Conservation (phyloP, 768 basidiomycete genomes). For the Daedalea quercina region DNA sequence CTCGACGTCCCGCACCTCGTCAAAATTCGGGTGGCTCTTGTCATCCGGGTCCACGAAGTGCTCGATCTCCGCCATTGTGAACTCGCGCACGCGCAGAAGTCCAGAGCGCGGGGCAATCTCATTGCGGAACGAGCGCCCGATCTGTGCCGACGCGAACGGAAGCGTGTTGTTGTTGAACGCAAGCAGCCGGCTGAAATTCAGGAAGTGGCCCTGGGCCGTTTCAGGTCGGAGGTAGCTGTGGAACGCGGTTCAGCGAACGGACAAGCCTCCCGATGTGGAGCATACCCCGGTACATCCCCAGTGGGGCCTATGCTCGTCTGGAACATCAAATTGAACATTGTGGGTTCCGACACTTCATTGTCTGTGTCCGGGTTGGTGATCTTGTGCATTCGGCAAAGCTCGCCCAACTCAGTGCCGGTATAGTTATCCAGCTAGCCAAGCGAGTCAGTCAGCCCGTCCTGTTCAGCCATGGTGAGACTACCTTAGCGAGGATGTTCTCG, state of each 20-base stretch:
- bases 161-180: slow-evolving; percentile 97
- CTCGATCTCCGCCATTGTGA: slow-evolving; percentile 99
- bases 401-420: slow-evolving; percentile 81
- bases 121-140: slow-evolving; percentile 94
- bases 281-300: slow-evolving; percentile 90
- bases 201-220: slow-evolving; percentile 97
- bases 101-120: slow-evolving; percentile 98
- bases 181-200: slow-evolving; percentile 94
- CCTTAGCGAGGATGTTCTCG: slow-evolving; percentile 83
- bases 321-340: slow-evolving; percentile 99
- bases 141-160: slow-evolving; percentile 96
- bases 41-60: slow-evolving; percentile 95
- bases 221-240: slow-evolving; percentile 90
- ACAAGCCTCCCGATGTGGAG: too few species aligned
- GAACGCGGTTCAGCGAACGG: not conserved
- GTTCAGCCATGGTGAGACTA: slow-evolving; percentile 21
- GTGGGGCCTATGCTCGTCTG: slow-evolving; percentile 95
- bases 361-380: slow-evolving; percentile 89
- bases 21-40: slow-evolving; percentile 83
- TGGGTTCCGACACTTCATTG: slow-evolving; percentile 89
- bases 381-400: slow-evolving; percentile 71
- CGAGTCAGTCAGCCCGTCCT: slow-evolving; percentile 8
- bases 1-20: slow-evolving; percentile 67
- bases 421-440: slow-evolving; percentile 81
- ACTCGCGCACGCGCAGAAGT: slow-evolving; percentile 93